A percentile compares a stretch with the other conserved stretches of the same genome.
Conservation (phyloP, 345 rosid species). For the Murraya koenigii region DNA sequence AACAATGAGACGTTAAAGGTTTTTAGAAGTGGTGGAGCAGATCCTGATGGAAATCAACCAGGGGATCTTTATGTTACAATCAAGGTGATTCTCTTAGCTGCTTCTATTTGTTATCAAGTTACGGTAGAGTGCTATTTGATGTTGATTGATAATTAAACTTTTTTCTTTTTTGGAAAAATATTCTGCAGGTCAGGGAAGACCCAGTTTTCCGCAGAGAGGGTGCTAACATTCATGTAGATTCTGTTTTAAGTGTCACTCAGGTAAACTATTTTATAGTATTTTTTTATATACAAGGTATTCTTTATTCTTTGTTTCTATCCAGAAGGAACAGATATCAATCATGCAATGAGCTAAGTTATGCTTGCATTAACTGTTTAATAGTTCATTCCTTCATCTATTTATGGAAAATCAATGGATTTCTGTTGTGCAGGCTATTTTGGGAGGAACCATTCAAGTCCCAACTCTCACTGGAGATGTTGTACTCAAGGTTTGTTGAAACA, state of each 20-base stretch:
- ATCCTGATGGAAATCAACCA: conserved; percentile 92
- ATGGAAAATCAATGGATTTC: neutral
- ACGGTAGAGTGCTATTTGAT: neutral
- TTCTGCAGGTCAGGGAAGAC: conserved; percentile 77
- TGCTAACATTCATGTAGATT: conserved; percentile 80
- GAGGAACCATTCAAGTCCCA: conserved; percentile 97
- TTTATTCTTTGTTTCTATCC: neutral
- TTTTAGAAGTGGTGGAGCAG: conserved; percentile 83
- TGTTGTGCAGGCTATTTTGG: conserved; percentile 80
- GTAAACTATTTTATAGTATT: conserved; percentile 30
- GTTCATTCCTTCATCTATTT: neutral
- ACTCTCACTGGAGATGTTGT: conserved; percentile 98
- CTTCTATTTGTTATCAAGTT: neutral
- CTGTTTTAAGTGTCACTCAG: conserved; percentile 80
- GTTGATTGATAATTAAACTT: neutral
- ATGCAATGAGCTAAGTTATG: neutral
- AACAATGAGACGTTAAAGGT: conserved; percentile 72
- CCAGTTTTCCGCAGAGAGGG: conserved; percentile 97
- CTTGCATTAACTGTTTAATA: neutral
- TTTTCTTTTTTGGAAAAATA: neutral
- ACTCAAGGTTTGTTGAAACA: conserved; percentile 61
- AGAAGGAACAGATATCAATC: neutral
- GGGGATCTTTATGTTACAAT: conserved; percentile 86
- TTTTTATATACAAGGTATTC: neutral
- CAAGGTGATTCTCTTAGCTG: conserved; percentile 46